These are phyloP conservation scores for Aureobasidium sp. DNA, from an alignment of 2,329 filamentous ascomycete genomes.

Conservation along the genomic window DNA sequence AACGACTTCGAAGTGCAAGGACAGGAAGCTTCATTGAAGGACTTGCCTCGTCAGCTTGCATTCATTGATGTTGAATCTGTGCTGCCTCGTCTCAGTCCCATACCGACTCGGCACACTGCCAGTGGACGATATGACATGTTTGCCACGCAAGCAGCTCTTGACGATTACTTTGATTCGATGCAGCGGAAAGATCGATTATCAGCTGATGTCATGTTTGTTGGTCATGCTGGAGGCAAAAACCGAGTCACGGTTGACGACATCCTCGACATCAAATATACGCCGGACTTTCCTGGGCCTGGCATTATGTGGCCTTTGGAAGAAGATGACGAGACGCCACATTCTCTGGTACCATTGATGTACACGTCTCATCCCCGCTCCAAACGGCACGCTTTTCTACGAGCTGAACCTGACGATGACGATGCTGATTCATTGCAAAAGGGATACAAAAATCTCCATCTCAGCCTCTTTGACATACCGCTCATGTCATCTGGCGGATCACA, in stretches of 20 bases:
- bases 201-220: slow-evolving; percentile 73
- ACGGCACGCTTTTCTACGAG: slow-evolving; percentile 63
- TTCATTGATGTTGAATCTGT: slow-evolving; percentile 70
- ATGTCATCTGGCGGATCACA: slow-evolving; percentile 39
- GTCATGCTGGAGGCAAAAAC: slow-evolving; percentile 62
- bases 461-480: slow-evolving; percentile 17
- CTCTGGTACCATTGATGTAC: slow-evolving; percentile 31
- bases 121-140: slow-evolving; percentile 27
- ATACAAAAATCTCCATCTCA: slow-evolving; percentile 33
- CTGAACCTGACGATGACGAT: slow-evolving; percentile 37
- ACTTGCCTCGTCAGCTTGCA: slow-evolving; percentile 40
- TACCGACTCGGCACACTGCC: slow-evolving; percentile 28
- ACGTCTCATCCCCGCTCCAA: slow-evolving; percentile 65
- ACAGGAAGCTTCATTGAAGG: not conserved
- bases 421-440: slow-evolving; percentile 34
- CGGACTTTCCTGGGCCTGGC: not conserved
- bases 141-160: slow-evolving; percentile 34
- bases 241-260: slow-evolving; percentile 81
- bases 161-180: slow-evolving; percentile 34
- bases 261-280: slow-evolving; percentile 55
- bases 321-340: not conserved
- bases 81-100: slow-evolving; percentile 57
- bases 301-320: not conserved
- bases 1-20: slow-evolving; percentile 2
- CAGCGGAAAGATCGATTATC: slow-evolving; percentile 1